Evolutionary conservation across 306 rosid species (phyloP), one percentile per base, ranked within the genome.

Genomic region (Alnus glutinosa): DNA sequence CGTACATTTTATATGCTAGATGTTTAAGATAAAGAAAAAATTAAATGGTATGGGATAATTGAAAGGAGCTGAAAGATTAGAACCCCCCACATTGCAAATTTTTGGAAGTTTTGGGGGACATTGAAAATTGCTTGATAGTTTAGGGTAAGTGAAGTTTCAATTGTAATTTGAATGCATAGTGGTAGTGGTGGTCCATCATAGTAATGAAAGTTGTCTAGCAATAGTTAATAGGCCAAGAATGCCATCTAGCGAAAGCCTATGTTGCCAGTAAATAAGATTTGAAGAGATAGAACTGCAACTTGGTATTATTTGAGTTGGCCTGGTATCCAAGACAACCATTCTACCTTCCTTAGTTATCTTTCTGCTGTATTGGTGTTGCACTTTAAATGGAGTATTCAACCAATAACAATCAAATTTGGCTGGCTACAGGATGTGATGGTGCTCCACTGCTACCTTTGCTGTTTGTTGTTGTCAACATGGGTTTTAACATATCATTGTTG

Each of bases 401-500:
- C 71, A 28, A 36, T 64, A 79, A 54, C 55, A 19, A 72, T 37
- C 51, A 57, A 16, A 55, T 63, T 72, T 75, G 78, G 78, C 83
- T 55, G 62, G 36, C 48, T 18, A 47, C 77, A 88, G 89, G 91
- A 54, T 88, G 91, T 64, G 89, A 83, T 73, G 91, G 91, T 55
- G 91, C 89, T 42, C 91, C 89, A 7, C 58, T 88, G 44, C 82
- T 88, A 36, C 91, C 89, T 16, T 34, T 88, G 79, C 84, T 85
- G 49, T 88, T 88, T 58, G 48, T 85, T 72, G 57, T 85, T 69
- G 91, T 88, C 79, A 88, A 88, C 83, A 88, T 88, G 89, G 91
- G 86, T 1, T 88, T 36, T 48, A 94, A 92, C 83, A 83, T 94
- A 75, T 87, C 98, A 46, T 78, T 94, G 89, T 92, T 92, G 75